Evolutionary conservation across 495 filamentous ascomycete species (phyloP), one percentile per base, ranked within the genome.

Genomic region (Penicillium lividum): DNA sequence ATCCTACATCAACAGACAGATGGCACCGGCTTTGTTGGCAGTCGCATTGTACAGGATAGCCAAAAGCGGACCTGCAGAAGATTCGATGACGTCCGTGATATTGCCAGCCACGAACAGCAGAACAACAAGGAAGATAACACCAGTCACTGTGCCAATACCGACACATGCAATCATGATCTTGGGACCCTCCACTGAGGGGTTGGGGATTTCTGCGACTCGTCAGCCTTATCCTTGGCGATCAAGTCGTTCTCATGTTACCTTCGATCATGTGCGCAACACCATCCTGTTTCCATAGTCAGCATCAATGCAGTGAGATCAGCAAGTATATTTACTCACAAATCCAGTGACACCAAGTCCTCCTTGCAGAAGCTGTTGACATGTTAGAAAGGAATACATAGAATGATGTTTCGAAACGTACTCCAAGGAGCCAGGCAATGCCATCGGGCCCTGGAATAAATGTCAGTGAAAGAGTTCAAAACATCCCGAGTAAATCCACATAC

Each of bases 141-240:
- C 89, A 10, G 88, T 90, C 28, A 82, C 73, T 36, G 82, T 80
- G 11, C 89, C 89, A 40, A 91, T 91, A 7, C 68, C 75, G 28
- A 92, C 89, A 57, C 84, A 88, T 30, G 77, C 80, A 46, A 92
- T 80, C 87, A 92, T 90, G 53, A 89, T 88, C 57, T 82, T 84
- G 16, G 89, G 89, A 4, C 84, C 88, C 58, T 84, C 80, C 0
- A 84, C 69, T 4, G 85, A 73, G 9, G 89, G 80, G 36, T 89
- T 82, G 7, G 88, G 89, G 50, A 92, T 90, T 74, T 92, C 89
- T 76, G 42, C 25, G 16, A 31, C 67, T 64, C 66, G 18, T 68
- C 44, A 66, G 46, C 18, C 11, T 47, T 4, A 10, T 18, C 16
- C 29, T 54, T 27, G 45, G 8, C n/a, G 45, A 18, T 25, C 11